phyloP scores from a whole-genome alignment of 129 eudicot species.

The Tagetes patula region DNA sequence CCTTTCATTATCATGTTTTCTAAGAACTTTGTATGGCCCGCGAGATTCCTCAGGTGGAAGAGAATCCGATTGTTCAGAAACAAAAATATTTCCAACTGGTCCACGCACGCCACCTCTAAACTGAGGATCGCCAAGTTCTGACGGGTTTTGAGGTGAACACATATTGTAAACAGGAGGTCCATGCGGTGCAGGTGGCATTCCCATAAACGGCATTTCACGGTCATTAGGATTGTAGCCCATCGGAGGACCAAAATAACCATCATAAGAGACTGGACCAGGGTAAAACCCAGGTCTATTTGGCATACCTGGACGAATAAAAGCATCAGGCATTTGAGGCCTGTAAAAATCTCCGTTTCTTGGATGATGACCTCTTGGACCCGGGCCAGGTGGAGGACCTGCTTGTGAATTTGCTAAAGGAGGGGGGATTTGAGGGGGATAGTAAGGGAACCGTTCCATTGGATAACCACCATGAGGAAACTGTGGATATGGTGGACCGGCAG shows the following conservation, averaged over 20 bases:
- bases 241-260: slow-evolving; percentile 87
- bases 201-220: slow-evolving; percentile 72
- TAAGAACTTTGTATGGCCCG: slow-evolving; percentile 51
- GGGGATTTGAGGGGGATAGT: slow-evolving; percentile 82
- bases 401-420: slow-evolving; percentile 69
- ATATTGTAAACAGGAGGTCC: slow-evolving; percentile 69
- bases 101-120: slow-evolving; percentile 60
- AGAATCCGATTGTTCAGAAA: slow-evolving; percentile 45
- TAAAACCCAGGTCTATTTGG: slow-evolving; percentile 85
- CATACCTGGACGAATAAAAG: slow-evolving; percentile 75
- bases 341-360: slow-evolving; percentile 78
- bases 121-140: slow-evolving; percentile 52
- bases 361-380: slow-evolving; percentile 78
- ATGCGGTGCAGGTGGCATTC: slow-evolving; percentile 70
- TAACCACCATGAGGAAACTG: slow-evolving; percentile 75
- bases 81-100: slow-evolving; percentile 39
- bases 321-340: slow-evolving; percentile 71
- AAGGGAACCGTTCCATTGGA: slow-evolving; percentile 87
- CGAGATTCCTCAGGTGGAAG: slow-evolving; percentile 46
- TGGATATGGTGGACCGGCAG: slow-evolving; percentile 71
- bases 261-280: slow-evolving; percentile 79
- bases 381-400: slow-evolving; percentile 58
- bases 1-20: slow-evolving; percentile 52
- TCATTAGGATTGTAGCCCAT: slow-evolving; percentile 82
- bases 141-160: slow-evolving; percentile 51